phyloP scores from a whole-genome alignment of 1,284 basidiomycete genomes.

The Ustilago esculenta region DNA sequence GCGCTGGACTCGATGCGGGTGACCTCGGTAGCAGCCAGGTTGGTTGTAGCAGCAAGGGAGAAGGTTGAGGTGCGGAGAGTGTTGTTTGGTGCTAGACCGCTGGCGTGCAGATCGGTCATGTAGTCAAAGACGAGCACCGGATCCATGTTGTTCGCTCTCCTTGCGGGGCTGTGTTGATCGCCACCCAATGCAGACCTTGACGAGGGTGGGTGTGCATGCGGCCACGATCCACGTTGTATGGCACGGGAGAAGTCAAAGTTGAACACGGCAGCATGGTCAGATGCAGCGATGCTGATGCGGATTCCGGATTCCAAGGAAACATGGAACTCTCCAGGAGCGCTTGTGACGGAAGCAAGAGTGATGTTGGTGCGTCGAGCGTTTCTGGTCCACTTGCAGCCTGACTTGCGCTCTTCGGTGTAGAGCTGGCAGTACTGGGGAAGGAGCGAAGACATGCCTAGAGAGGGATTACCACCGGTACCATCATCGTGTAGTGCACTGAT shows the following conservation, averaged over 20 bases:
- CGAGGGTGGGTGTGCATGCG: no score
- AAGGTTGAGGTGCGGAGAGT: slow-evolving; percentile 9
- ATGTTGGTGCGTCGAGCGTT: slow-evolving; percentile 4
- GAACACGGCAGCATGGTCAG: slow-evolving; percentile 34
- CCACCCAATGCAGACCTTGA: no score
- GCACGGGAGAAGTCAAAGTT: slow-evolving; percentile 19
- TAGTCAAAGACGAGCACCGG: slow-evolving; percentile 37
- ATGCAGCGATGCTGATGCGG: slow-evolving; percentile 12
- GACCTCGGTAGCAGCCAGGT: slow-evolving; percentile 1
- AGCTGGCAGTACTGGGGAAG: slow-evolving; percentile 42
- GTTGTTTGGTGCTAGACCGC: slow-evolving; percentile 15
- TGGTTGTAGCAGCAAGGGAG: background rate
- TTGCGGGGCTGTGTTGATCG: background rate
- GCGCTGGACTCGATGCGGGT: slow-evolving; percentile 23
- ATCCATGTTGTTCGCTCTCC: slow-evolving; percentile 19
- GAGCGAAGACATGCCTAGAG: slow-evolving; percentile 33
- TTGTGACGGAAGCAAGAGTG: slow-evolving; percentile 7
- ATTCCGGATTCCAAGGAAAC: slow-evolving; percentile 8
- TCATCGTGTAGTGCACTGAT: slow-evolving; percentile 39
- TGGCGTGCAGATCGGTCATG: slow-evolving; percentile 26
- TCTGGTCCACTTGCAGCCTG: slow-evolving; percentile 28
- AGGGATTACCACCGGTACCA: slow-evolving; percentile 32
- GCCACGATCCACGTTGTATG: slow-evolving; percentile 8
- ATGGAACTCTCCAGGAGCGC: slow-evolving; percentile 18
- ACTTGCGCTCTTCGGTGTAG: slow-evolving; percentile 6